Evolutionary conservation across 768 basidiomycete genomes (phyloP).

Genomic region (Lanmaoa pseudosensibilis): DNA sequence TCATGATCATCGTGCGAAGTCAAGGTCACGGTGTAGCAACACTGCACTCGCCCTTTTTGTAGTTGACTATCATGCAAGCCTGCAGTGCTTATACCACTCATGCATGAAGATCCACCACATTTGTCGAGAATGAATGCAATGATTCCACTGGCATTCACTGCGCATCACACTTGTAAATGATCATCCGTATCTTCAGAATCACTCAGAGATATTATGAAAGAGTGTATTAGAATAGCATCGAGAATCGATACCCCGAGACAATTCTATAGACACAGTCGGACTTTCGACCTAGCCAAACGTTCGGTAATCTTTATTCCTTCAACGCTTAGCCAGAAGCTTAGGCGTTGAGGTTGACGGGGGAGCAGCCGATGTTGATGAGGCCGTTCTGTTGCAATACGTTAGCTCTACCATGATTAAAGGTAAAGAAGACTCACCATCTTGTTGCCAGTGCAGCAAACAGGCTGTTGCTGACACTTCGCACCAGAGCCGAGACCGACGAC

Average conservation of each 20-base stretch:
- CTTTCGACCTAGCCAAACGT: background rate
- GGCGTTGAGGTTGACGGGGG: conserved; percentile 2
- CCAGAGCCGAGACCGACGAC: background rate
- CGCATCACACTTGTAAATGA: background rate
- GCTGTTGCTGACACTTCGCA: background rate
- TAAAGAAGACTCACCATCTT: background rate
- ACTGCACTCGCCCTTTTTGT: background rate
- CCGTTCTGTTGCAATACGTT: background rate
- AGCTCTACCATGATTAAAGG: background rate
- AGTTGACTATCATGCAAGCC: too few relatives aligned
- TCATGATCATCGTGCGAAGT: background rate
- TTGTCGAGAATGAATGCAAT: background rate
- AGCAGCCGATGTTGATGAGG: conserved; percentile 6
- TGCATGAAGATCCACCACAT: background rate
- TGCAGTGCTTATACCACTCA: too few relatives aligned
- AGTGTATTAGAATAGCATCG: background rate
- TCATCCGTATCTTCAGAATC: background rate
- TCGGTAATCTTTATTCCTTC: background rate
- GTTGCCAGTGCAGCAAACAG: conserved; percentile 13
- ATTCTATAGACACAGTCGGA: background rate
- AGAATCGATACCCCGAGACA: background rate
- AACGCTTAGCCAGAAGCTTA: background rate
- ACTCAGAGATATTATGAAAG: background rate
- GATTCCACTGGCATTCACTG: background rate
- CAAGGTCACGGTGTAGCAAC: background rate